Evolutionary conservation across 202 grass and related monocot species (phyloP).

Genomic region (Schoenoplectus tabernaemontani): DNA sequence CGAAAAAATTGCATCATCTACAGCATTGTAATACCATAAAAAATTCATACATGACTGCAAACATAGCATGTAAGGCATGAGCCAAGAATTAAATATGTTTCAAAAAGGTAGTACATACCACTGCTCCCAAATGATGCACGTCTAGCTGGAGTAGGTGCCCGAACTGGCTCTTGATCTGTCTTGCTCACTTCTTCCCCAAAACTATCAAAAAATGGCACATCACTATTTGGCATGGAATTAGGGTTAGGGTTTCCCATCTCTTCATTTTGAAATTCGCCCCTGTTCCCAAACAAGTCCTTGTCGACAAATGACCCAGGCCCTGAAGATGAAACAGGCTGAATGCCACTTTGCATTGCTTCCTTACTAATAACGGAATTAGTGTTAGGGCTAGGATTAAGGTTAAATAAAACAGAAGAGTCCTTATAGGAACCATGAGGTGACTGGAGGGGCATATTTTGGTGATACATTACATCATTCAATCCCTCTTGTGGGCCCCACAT

Average conservation of each 20-base stretch:
- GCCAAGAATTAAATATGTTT: not conserved
- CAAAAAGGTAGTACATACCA: conserved; percentile 13
- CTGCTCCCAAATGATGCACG: conserved; percentile 19
- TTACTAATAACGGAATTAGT: conserved; percentile 17
- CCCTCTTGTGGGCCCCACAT: conserved; percentile 51
- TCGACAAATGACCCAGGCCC: conserved; percentile 55
- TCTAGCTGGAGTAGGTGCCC: conserved; percentile 13
- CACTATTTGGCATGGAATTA: conserved; percentile 1
- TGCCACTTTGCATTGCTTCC: conserved; percentile 19
- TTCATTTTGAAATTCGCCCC: conserved; percentile 46
- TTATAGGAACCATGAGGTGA: conserved; percentile 53
- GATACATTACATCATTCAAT: conserved; percentile 59
- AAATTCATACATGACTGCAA: not conserved
- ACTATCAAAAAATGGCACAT: conserved; percentile 14
- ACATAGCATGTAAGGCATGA: not conserved
- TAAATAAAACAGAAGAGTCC: conserved; percentile 55
- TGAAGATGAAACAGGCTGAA: conserved; percentile 15
- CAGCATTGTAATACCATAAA: conserved; percentile 4
- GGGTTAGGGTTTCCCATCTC: conserved; percentile 40
- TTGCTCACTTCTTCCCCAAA: conserved; percentile 14
- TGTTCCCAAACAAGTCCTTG: conserved; percentile 39
- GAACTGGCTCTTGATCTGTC: conserved; percentile 17
- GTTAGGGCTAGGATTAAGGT: conserved; percentile 17
- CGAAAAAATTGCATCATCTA: conserved; percentile 22
- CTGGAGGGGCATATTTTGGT: conserved; percentile 54